These are phyloP conservation scores for Gelatoporia subvermispora DNA, from an alignment of 768 basidiomycete species.

Conservation along the genomic window DNA sequence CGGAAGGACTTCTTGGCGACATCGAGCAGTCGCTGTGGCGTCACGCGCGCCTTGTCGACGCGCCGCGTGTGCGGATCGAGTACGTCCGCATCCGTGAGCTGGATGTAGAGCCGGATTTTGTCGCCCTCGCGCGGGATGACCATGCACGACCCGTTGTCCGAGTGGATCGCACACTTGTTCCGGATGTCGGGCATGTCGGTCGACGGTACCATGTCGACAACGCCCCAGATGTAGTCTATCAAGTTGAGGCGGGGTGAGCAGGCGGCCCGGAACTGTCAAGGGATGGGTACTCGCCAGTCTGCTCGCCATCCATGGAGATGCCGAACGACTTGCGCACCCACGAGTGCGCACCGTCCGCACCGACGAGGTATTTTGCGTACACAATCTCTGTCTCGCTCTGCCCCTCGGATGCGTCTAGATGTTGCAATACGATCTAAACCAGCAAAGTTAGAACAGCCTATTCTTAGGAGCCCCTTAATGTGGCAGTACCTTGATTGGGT, in stretches of 20 bases:
- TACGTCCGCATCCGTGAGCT: slow-evolving; percentile 39
- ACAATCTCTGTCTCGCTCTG: slow-evolving; percentile 48
- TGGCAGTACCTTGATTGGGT: slow-evolving; percentile 30
- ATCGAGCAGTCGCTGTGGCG: slow-evolving; percentile 35
- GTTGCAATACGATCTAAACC: slow-evolving; percentile 42
- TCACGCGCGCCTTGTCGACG: slow-evolving; percentile 34
- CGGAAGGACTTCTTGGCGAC: slow-evolving; percentile 36
- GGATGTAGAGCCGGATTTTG: slow-evolving; percentile 46
- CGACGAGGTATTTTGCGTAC: slow-evolving; percentile 69
- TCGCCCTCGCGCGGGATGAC: slow-evolving; percentile 48
- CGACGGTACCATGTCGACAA: slow-evolving; percentile 51
- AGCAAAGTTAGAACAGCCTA: too few relatives aligned
- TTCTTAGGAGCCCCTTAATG: too few relatives aligned
- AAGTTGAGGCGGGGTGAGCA: slow-evolving; percentile 28
- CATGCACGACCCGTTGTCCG: slow-evolving; percentile 44
- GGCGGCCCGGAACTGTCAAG: slow-evolving; percentile 26
- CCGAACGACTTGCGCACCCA: slow-evolving; percentile 70
- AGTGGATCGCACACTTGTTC: slow-evolving; percentile 44
- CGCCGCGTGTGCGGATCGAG: slow-evolving; percentile 33
- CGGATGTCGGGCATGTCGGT: slow-evolving; percentile 55
- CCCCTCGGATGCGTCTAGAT: slow-evolving; percentile 30
- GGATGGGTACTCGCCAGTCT: slow-evolving; percentile 46
- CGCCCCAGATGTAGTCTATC: slow-evolving; percentile 79
- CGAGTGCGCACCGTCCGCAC: slow-evolving; percentile 78
- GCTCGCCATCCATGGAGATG: slow-evolving; percentile 75